Evolutionary conservation across 176 grass and related monocot genomes (phyloP), one percentile per base, ranked within the genome.

Genomic region (Saccharum spontaneum): DNA sequence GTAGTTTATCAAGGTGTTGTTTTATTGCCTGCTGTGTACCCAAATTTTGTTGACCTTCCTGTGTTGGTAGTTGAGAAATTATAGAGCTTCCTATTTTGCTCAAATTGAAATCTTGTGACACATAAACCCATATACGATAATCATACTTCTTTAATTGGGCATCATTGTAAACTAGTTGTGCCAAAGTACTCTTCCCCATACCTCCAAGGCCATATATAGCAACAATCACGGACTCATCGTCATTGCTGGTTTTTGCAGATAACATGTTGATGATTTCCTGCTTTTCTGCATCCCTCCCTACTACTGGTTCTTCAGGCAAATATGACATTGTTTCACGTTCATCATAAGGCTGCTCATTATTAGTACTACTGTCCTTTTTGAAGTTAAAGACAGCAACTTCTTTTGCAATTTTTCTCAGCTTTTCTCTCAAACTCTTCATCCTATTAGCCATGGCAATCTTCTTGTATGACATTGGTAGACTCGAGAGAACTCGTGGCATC

Each of bases 41-140:
- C 41, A 6, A 10, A 14, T 76, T 76, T 18, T 76, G 48, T 10
- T 76, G 41, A 43, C 8, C 44, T 46, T 49, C 30, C n/a, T n/a
- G n/a, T 75, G 0, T 22, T 75, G 0, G 2, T 38, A 76, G 30
- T 23, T 37, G 49, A 57, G 30, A 76, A 76, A 76, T 55, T 57
- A 76, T 76, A 14, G 28, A 76, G 1, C 30, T 55, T 76, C 73
- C 73, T n/a, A 76, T 76, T 76, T 57, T 37, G 8, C 13, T 57
- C 15, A 76, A 76, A 57, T 5, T 12, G 4, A 76, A 76, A 22
- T n/a, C 18, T 31, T 18, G 15, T 4, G 73, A 76, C 9, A 76
- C 73, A 50, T 76, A 76, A n/a, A 76, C 49, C 73, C 73, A 76
- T 38, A 37, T 0, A 20, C 18, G 17, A 13, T 57, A 2, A 3